Evolutionary conservation across 1,284 basidiomycete species (phyloP).

Genomic region (Heterobasidion occidentale): DNA sequence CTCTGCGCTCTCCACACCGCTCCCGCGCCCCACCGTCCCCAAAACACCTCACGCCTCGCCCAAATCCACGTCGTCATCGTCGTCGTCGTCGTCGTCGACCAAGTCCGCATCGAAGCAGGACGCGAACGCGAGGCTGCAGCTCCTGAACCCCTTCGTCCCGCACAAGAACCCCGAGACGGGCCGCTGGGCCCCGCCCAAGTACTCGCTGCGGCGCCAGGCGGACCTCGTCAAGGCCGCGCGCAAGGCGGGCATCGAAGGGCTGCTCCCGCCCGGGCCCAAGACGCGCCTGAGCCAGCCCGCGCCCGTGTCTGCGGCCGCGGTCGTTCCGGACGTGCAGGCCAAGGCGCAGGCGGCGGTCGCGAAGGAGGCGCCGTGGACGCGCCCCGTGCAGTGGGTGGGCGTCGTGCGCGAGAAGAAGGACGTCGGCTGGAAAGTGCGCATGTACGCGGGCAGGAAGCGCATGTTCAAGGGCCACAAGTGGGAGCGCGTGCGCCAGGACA

Average conservation of each 20-base stretch:
- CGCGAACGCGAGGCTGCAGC: not conserved
- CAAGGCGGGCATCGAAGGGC: slow-evolving; percentile 37
- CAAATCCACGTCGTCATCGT: too few species aligned
- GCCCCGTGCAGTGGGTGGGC: slow-evolving; percentile 50
- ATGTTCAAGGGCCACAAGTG: slow-evolving; percentile 87
- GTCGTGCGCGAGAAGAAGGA: slow-evolving; percentile 39
- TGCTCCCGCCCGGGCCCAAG: slow-evolving; percentile 63
- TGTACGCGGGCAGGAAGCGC: slow-evolving; percentile 66
- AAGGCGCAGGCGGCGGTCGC: slow-evolving; percentile 10
- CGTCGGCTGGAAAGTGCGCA: slow-evolving; percentile 41
- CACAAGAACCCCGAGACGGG: slow-evolving; percentile 49
- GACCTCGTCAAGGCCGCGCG: slow-evolving; percentile 67
- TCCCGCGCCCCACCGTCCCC: too few species aligned
- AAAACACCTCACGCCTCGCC: too few species aligned
- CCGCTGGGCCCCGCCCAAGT: slow-evolving; percentile 60
- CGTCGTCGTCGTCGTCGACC: not conserved
- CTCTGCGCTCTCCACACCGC: too few species aligned
- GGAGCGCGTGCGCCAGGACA: slow-evolving; percentile 49
- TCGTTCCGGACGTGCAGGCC: not conserved
- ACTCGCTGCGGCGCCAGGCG: slow-evolving; percentile 69
- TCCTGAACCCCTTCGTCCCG: slow-evolving; percentile 62
- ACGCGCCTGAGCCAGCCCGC: not conserved
- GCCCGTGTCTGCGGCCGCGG: not conserved
- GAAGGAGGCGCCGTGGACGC: slow-evolving; percentile 22
- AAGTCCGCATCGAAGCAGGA: not conserved